Base-by-base conservation (phyloP, 495 filamentous ascomycete species). In the Penicillium atrosanguineum region DNA sequence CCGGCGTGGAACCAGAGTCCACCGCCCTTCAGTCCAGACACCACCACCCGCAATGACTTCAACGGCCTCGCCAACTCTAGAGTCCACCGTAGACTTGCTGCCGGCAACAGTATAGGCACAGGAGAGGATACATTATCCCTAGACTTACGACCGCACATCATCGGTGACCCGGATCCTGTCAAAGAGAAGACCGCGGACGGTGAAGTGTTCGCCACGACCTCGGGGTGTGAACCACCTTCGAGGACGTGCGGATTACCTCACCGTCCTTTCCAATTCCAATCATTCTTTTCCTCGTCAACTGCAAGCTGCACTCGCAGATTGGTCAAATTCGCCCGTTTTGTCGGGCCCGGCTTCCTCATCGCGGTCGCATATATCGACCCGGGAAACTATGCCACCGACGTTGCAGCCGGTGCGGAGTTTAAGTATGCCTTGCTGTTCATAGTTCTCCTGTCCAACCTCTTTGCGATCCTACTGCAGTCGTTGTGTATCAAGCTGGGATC, bases 261-360 rank as follows among this genome's bases (percentile, higher is more conserved):
- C 64, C 72, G 65, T 63, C 57, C 64, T 49, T 68, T 71, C 39
- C 59, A 60, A 57, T 68, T 71, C 39, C 60, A 60, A 57, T 28
- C 41, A n/a, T 54, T 48, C 42, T 49, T 68, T 18, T 21, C 39
- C 5, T 57, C 53, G 28, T 62, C 56, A 29, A 44, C 57, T 48
- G 42, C 52, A 14, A 49, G 53, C 44, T 57, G 67, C 16, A 53
- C 55, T 5, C 70, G 61, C 21, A 71, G 44, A 14, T 40, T 91
- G 36, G 41, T 75, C 50, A 92, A 84, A 29, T 94, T 88, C 61
- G 69, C 69, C 50, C 84, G 83, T 53, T 96, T 96, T 63, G 73
- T 95, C 43, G 91, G 91, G 0, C 91, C 91, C 12, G 91, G 91
- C 1, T 91, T 95, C 68, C 81, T 96, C 70, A 81, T 93, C 50